Percentiles rank a stretch among this genome's conserved stretches.
phyloP scores from a whole-genome alignment of 768 basidiomycete genomes.

The Pleurotus ostreatus region DNA sequence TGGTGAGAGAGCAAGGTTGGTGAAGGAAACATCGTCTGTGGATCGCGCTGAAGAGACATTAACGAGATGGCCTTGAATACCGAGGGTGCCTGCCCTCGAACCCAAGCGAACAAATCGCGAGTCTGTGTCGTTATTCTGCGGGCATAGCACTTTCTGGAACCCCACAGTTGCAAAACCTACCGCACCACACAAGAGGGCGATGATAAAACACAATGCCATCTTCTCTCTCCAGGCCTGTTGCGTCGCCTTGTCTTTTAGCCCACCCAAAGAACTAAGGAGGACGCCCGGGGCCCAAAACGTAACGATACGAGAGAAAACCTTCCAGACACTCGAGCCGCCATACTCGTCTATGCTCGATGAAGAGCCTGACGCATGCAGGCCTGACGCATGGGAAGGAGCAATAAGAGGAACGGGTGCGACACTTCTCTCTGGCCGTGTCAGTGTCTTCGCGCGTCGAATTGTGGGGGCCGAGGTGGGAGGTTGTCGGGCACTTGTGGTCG shows the following conservation, averaged over 20 bases:
- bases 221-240: constrained; percentile 98
- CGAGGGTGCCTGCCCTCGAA: constrained; percentile 57
- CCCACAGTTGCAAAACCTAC: constrained; percentile 95
- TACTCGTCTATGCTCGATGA: constrained; percentile 30
- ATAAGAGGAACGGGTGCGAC: constrained; percentile 94
- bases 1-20: constrained; percentile 47
- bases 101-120: constrained; percentile 53
- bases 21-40: constrained; percentile 53
- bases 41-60: constrained; percentile 60
- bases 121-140: constrained; percentile 43
- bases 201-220: constrained; percentile 88
- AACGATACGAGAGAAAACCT: constrained; percentile 68
- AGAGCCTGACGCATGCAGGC: constrained; percentile 30
- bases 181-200: constrained; percentile 66
- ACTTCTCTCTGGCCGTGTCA: constrained; percentile 92
- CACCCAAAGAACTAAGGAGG: constrained; percentile 68
- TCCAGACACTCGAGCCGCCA: constrained; percentile 65
- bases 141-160: constrained; percentile 89
- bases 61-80: constrained; percentile 72
- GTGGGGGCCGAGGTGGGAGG: constrained; percentile 53
- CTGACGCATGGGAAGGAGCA: constrained; percentile 60
- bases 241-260: constrained; percentile 72
- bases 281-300: constrained; percentile 91
- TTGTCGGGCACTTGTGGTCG: constrained; percentile 44
- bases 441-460: constrained; percentile 87